Percentiles rank a stretch among this genome's conserved stretches.
These are phyloP conservation scores for Silene uniflora DNA, from an alignment of 148 eudicot genomes.

Conservation along the genomic window DNA sequence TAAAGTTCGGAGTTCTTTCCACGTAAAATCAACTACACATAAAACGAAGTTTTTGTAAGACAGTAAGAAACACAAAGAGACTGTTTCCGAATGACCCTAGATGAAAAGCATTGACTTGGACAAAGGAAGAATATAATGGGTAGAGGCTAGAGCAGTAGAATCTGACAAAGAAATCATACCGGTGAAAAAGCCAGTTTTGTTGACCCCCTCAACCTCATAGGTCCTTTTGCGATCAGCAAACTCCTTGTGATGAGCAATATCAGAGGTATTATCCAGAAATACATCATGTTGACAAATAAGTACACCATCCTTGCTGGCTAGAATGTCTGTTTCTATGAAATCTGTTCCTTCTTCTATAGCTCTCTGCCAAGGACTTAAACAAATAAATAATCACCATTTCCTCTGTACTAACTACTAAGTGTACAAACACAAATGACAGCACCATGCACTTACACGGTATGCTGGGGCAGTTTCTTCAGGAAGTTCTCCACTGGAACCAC, in stretches of 20 bases:
- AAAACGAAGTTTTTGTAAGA: background rate
- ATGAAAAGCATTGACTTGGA: too few species aligned
- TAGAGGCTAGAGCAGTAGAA: background rate
- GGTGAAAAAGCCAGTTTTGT: conserved; percentile 65
- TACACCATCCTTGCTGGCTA: conserved; percentile 77
- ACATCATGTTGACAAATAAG: conserved; percentile 84
- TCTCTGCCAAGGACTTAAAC: conserved; percentile 45
- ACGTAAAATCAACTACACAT: conserved; percentile 84
- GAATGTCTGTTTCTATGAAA: conserved; percentile 82
- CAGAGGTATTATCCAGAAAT: conserved; percentile 65
- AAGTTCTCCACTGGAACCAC: conserved; percentile 94
- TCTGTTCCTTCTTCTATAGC: conserved; percentile 96
- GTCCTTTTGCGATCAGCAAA: conserved; percentile 75
- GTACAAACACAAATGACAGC: background rate
- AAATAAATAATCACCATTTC: background rate
- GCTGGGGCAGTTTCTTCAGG: conserved; percentile 95
- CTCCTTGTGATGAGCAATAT: conserved; percentile 64
- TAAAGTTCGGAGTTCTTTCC: conserved; percentile 76
- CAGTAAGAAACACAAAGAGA: too few species aligned
- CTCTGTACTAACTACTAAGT: too few species aligned
- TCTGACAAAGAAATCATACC: conserved; percentile 33
- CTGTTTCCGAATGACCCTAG: too few species aligned
- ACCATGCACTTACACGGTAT: conserved; percentile 48
- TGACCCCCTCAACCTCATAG: conserved; percentile 73
- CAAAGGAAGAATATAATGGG: background rate